phyloP scores from a whole-genome alignment of 2,329 filamentous ascomycete species.

The Penicillium frequentans region DNA sequence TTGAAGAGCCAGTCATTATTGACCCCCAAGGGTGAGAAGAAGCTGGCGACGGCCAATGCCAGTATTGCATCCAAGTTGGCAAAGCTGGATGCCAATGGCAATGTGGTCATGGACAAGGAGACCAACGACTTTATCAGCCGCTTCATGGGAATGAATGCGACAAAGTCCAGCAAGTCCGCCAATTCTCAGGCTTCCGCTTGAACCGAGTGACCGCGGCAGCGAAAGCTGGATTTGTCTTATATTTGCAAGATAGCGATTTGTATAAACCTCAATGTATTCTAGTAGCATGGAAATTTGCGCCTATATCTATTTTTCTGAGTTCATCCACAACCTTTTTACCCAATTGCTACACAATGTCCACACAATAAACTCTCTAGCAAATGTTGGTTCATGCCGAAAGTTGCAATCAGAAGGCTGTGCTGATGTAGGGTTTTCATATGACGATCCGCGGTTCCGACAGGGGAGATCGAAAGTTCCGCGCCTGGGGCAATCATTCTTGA shows the following conservation, averaged over 20 bases:
- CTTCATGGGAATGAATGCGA: slow-evolving; percentile 28
- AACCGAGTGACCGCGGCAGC: neutral
- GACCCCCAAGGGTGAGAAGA: slow-evolving; percentile 49
- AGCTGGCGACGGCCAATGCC: slow-evolving; percentile 37
- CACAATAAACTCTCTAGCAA: neutral
- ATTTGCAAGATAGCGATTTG: slow-evolving; percentile 25
- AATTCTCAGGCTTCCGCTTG: slow-evolving; percentile 13
- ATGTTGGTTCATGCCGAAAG: neutral
- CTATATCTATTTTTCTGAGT: neutral
- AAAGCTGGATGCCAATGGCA: slow-evolving; percentile 38
- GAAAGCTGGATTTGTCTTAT: slow-evolving; percentile 2
- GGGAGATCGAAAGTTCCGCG: slow-evolving; percentile 15
- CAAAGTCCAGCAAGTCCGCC: neutral
- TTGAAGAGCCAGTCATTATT: slow-evolving; percentile 47
- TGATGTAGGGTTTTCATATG: slow-evolving; percentile 1
- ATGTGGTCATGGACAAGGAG: slow-evolving; percentile 32
- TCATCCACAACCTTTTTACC: neutral
- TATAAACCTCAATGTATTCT: slow-evolving; percentile 29
- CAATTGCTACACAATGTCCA: neutral
- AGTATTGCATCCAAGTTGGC: slow-evolving; percentile 36
- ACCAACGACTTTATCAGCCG: slow-evolving; percentile 39
- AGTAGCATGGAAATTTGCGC: slow-evolving; percentile 17
- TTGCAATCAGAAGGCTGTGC: neutral
- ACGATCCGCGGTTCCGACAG: slow-evolving; percentile 16
- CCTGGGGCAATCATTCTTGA: slow-evolving; percentile 12